Evolutionary conservation across 805 yeast genomes (phyloP).

Genomic region (Debaryomyces prosopidis): DNA sequence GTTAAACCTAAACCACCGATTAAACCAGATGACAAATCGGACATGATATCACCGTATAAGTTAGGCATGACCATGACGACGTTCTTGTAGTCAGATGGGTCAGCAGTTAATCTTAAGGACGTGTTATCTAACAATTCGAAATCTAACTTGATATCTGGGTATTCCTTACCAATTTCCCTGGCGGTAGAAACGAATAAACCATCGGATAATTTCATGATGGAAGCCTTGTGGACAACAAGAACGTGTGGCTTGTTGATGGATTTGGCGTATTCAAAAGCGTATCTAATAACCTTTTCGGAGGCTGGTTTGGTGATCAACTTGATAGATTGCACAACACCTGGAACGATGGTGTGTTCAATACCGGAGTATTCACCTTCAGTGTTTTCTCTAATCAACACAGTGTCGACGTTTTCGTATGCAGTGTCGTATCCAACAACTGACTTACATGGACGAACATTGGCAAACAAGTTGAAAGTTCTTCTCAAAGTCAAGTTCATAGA

Average conservation of each 20-base stretch:
- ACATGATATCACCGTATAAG: slow-evolving; percentile 98
- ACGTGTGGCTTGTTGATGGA: slow-evolving; percentile 85
- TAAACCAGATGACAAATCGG: slow-evolving; percentile 95
- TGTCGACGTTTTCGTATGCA: slow-evolving; percentile 85
- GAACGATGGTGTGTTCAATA: slow-evolving; percentile 96
- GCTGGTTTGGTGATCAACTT: slow-evolving; percentile 96
- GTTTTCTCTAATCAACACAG: slow-evolving; percentile 97
- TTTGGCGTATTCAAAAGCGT: slow-evolving; percentile 95
- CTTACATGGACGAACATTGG: slow-evolving; percentile 96
- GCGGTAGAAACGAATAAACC: slow-evolving; percentile 95
- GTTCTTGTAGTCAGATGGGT: slow-evolving; percentile 84
- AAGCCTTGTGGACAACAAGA: slow-evolving; percentile 95
- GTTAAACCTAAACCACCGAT: slow-evolving; percentile 99
- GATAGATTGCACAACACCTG: slow-evolving; percentile 98
- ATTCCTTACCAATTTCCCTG: slow-evolving; percentile 83
- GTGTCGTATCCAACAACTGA: slow-evolving; percentile 92
- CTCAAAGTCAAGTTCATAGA: slow-evolving; percentile 96
- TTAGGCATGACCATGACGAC: slow-evolving; percentile 98
- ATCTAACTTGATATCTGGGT: slow-evolving; percentile 83
- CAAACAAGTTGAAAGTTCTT: slow-evolving; percentile 93
- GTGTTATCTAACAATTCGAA: slow-evolving; percentile 95
- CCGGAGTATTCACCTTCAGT: slow-evolving; percentile 99
- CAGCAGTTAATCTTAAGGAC: slow-evolving; percentile 83
- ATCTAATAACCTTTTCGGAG: slow-evolving; percentile 93
- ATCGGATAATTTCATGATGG: slow-evolving; percentile 97